Evolutionary conservation across 345 rosid species (phyloP).

Genomic region (Geranium rotundifolium): DNA sequence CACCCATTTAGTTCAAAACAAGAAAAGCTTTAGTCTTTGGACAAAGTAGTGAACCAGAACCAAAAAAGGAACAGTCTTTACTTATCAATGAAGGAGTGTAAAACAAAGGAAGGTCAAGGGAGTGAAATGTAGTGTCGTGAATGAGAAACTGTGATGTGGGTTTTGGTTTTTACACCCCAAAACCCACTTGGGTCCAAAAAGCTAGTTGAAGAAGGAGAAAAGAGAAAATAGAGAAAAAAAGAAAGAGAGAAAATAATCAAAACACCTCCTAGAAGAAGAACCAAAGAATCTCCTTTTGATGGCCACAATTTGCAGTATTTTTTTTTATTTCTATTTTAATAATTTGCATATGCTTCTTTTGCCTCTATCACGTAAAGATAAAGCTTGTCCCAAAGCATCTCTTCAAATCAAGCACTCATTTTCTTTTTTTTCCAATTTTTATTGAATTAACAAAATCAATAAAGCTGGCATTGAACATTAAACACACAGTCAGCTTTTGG

Average conservation of each 20-base stretch:
- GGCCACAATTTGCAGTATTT: conserved; percentile 6
- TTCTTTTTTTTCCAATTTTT: conserved; percentile 8
- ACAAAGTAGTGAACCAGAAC: too few species aligned
- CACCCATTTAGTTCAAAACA: not conserved
- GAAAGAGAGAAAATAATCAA: conserved; percentile 10
- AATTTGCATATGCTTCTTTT: conserved; percentile 4
- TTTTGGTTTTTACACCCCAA: conserved; percentile 6
- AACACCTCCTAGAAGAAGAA: conserved; percentile 10
- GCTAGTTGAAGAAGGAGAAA: conserved; percentile 5
- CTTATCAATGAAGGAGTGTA: not conserved
- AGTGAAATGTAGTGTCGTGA: not conserved
- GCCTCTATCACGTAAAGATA: conserved; percentile 28
- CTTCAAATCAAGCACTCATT: conserved; percentile 17
- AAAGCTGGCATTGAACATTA: not conserved
- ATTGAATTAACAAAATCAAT: not conserved
- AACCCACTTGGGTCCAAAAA: conserved; percentile 15
- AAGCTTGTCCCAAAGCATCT: conserved; percentile 25
- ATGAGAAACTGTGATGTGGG: not conserved
- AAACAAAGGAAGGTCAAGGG: not conserved
- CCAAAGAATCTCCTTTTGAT: conserved; percentile 24
- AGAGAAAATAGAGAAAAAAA: not conserved
- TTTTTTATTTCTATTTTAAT: not conserved
- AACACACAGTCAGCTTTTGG: not conserved
- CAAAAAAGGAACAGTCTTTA: conserved; percentile 4
- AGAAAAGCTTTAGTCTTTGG: not conserved